phyloP scores from a whole-genome alignment of 2,329 filamentous ascomycete species.

The Aspergillus neoniger region DNA sequence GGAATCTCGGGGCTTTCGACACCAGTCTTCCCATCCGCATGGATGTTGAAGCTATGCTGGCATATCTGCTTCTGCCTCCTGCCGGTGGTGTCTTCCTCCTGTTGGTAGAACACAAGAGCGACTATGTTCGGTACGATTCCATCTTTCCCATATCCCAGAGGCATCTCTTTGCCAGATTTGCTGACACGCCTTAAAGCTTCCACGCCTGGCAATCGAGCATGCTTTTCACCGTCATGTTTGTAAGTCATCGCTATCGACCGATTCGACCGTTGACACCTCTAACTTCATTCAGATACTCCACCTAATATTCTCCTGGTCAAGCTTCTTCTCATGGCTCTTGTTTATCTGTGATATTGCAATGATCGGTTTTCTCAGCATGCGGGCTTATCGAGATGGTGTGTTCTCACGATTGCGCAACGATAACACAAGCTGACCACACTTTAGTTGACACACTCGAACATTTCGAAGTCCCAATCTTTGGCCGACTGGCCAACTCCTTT shows the following conservation, averaged over 20 bases:
- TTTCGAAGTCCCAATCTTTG: slow-evolving; percentile 86
- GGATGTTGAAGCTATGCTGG: slow-evolving; percentile 86
- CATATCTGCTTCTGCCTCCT: slow-evolving; percentile 83
- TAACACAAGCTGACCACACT: slow-evolving; percentile 10
- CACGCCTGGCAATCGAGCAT: slow-evolving; percentile 94
- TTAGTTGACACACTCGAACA: slow-evolving; percentile 64
- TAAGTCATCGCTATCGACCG: slow-evolving; percentile 35
- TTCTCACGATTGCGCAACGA: background rate
- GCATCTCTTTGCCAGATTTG: background rate
- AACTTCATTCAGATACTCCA: slow-evolving; percentile 67
- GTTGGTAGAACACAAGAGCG: slow-evolving; percentile 88
- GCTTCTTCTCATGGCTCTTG: slow-evolving; percentile 79
- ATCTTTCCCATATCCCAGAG: background rate
- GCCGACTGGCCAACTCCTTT: slow-evolving; percentile 80
- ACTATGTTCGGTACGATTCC: slow-evolving; percentile 78
- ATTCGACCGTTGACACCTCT: slow-evolving; percentile 5
- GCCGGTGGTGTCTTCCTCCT: slow-evolving; percentile 81
- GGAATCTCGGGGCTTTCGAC: slow-evolving; percentile 77
- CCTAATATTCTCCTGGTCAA: slow-evolving; percentile 82
- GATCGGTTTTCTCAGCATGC: slow-evolving; percentile 73
- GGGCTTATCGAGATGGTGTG: slow-evolving; percentile 82
- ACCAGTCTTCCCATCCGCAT: slow-evolving; percentile 84
- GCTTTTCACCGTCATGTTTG: slow-evolving; percentile 70
- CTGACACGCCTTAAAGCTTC: slow-evolving; percentile 59
- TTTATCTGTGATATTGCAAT: slow-evolving; percentile 73